phyloP scores from a whole-genome alignment of 768 basidiomycete species.

The Mycena polygramma region DNA sequence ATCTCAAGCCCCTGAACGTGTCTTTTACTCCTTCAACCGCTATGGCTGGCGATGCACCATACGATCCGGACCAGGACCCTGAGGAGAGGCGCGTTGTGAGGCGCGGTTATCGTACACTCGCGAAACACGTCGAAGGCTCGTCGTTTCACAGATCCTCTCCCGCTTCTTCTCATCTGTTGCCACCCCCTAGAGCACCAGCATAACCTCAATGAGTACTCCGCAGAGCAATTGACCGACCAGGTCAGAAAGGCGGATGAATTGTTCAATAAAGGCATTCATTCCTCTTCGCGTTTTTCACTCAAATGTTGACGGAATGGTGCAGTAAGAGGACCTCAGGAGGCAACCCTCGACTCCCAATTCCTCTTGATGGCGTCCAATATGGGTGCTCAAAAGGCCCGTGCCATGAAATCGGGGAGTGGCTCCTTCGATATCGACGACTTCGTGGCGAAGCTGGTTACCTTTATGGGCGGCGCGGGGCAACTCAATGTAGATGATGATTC shows the following conservation, averaged over 20 bases:
- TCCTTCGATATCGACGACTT: constrained; percentile 96
- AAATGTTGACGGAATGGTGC: not conserved
- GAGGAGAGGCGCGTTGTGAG: constrained; percentile 83
- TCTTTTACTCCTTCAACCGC: not conserved
- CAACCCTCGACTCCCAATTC: constrained; percentile 89
- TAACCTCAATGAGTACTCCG: constrained; percentile 68
- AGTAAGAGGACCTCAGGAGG: constrained; percentile 90
- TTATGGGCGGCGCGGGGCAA: constrained; percentile 77
- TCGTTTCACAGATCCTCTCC: constrained; percentile 20
- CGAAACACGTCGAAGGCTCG: constrained; percentile 74
- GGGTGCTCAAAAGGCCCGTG: constrained; percentile 89
- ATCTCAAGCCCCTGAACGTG: not conserved
- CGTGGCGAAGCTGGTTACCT: constrained; percentile 76
- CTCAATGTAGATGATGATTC: constrained; percentile 62
- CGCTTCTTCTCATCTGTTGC: not conserved
- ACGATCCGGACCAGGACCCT: constrained; percentile 89
- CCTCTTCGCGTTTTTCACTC: not conserved
- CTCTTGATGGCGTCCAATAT: constrained; percentile 83
- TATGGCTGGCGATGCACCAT: constrained; percentile 56
- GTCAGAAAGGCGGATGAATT: constrained; percentile 71
- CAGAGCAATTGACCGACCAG: constrained; percentile 67
- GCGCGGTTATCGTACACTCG: constrained; percentile 77
- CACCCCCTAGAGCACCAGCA: constrained; percentile 55
- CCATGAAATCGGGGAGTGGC: constrained; percentile 88
- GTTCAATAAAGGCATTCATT: constrained; percentile 71